These are phyloP conservation scores for Malbranchea zuffiana DNA, from an alignment of 2,329 filamentous ascomycete genomes.

Conservation along the genomic window DNA sequence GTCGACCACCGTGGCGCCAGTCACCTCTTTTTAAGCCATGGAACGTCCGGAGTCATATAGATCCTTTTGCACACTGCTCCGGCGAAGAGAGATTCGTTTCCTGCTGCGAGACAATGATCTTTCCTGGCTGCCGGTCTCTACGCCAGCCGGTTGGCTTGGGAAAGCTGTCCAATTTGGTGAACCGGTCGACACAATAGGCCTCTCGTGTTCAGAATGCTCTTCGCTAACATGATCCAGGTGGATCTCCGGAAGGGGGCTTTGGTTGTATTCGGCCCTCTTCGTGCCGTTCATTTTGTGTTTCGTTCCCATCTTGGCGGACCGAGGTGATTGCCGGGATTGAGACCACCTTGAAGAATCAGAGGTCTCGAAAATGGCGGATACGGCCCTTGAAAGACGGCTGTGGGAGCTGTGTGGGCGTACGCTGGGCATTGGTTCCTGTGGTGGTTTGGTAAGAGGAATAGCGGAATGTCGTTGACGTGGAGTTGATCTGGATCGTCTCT, in stretches of 20 bases:
- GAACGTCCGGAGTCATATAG: slow-evolving; percentile 8
- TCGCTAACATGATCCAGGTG: slow-evolving; percentile 1
- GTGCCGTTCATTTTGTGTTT: neutral
- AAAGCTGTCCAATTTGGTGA: slow-evolving; percentile 1
- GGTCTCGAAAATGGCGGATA: slow-evolving; percentile 6
- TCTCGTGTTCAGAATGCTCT: too few species aligned
- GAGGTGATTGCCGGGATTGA: neutral
- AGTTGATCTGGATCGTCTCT: neutral
- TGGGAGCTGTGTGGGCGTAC: slow-evolving; percentile 10
- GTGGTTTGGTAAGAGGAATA: slow-evolving; percentile 2
- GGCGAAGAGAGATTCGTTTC: slow-evolving; percentile 13
- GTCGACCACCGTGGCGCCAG: too few species aligned
- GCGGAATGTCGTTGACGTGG: neutral
- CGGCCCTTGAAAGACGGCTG: slow-evolving; percentile 9
- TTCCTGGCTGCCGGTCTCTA: neutral
- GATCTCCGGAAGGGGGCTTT: neutral
- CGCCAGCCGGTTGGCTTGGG: neutral
- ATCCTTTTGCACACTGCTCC: slow-evolving; percentile 14
- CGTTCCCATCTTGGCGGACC: neutral
- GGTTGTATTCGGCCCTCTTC: neutral
- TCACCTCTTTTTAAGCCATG: slow-evolving; percentile 2
- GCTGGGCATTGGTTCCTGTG: slow-evolving; percentile 9
- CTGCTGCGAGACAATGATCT: slow-evolving; percentile 1
- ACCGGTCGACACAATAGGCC: neutral
- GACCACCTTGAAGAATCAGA: slow-evolving; percentile 7